Percentiles rank a stretch among this genome's conserved stretches.
Conservation (phyloP, 108 stramenopile species). For the Nitzschia sp. region DNA sequence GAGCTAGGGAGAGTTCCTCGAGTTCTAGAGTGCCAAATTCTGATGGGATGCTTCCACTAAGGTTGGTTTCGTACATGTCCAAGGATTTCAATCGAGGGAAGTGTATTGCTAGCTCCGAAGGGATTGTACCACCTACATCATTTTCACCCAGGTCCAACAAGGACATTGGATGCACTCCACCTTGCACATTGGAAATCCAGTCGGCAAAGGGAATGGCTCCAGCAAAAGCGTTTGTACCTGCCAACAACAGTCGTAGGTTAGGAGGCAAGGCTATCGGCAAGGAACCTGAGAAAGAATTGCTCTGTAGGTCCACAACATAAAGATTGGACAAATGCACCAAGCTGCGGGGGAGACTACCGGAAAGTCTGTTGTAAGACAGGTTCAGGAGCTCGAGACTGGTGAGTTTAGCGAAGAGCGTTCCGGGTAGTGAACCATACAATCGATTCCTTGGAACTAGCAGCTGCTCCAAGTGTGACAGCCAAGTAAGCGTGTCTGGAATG, state of each 20-base stretch:
- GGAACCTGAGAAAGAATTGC: constrained; percentile 7
- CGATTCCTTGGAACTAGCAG: constrained; percentile 15
- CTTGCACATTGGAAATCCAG: background rate
- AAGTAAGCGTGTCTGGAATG: constrained; percentile 2
- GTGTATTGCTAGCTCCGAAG: background rate
- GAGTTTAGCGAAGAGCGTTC: background rate
- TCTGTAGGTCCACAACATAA: background rate
- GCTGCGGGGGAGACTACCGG: background rate
- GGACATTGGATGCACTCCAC: background rate
- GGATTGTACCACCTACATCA: background rate
- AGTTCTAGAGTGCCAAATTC: constrained; percentile 2
- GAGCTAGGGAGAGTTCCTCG: constrained; percentile 1
- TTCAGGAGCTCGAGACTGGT: constrained; percentile 1
- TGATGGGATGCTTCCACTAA: constrained; percentile 6
- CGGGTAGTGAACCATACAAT: constrained; percentile 8
- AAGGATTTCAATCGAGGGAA: background rate
- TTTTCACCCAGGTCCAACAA: constrained; percentile 8
- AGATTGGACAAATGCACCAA: background rate
- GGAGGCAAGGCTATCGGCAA: constrained; percentile 6
- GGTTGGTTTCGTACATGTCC: background rate
- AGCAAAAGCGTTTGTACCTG: background rate
- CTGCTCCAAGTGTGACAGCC: constrained; percentile 6
- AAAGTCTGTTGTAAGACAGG: background rate
- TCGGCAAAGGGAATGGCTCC: constrained; percentile 1
- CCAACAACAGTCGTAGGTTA: background rate